phyloP scores from a whole-genome alignment of 1,284 basidiomycete species.

The Tilletia walkeri region DNA sequence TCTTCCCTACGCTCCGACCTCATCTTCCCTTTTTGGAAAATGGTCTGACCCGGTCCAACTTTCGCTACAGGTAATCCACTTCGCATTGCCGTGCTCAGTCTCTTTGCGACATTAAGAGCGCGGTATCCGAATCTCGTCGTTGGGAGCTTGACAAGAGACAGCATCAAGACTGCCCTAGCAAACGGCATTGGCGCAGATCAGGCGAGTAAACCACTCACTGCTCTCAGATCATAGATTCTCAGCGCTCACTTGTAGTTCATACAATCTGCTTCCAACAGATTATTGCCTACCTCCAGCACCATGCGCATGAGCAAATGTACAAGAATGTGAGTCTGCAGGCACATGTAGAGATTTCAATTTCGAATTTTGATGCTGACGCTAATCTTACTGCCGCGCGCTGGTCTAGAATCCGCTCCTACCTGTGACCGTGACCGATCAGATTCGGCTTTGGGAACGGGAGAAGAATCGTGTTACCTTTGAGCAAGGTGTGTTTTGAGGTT shows the following conservation, averaged over 20 bases:
- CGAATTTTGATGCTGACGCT: background rate
- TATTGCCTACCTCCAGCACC: conserved; percentile 86
- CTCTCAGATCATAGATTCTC: background rate
- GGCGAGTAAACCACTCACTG: conserved; percentile 58
- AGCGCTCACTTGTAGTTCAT: background rate
- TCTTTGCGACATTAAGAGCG: conserved; percentile 88
- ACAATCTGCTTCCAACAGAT: conserved; percentile 63
- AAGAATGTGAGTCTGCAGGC: conserved; percentile 68
- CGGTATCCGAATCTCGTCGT: conserved; percentile 95
- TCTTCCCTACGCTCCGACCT: background rate
- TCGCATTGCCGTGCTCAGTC: conserved; percentile 90
- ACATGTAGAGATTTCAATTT: background rate
- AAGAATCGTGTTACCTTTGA: conserved; percentile 72
- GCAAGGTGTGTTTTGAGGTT: conserved; percentile 50
- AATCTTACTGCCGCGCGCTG: background rate
- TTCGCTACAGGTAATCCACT: conserved; percentile 74
- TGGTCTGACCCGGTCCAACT: conserved; percentile 8
- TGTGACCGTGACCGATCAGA: conserved; percentile 95
- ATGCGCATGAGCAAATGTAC: conserved; percentile 97
- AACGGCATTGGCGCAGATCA: conserved; percentile 97
- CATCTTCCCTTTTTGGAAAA: conserved; percentile 4
- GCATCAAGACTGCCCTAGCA: conserved; percentile 85
- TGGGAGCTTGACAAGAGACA: conserved; percentile 88
- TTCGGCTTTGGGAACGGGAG: conserved; percentile 95
- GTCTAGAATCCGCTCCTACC: conserved; percentile 79